Conservation (phyloP, 2,329 filamentous ascomycete genomes). For the Xylaria sp. region DNA sequence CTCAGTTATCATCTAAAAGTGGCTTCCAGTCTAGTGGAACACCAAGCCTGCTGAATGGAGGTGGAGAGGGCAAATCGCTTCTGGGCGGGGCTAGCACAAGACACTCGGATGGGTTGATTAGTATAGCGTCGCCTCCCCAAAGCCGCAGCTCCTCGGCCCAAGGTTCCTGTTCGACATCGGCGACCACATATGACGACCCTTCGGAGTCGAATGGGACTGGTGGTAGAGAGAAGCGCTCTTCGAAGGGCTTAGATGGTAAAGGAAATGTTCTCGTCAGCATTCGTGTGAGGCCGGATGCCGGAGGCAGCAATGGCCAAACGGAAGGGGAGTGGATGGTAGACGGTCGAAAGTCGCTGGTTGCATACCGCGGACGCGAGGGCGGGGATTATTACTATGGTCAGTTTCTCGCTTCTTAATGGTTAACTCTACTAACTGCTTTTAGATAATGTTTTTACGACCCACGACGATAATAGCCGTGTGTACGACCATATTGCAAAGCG, state of each 20-base stretch:
- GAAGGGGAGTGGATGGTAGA: slow-evolving; percentile 95
- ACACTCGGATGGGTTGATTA: slow-evolving; percentile 79
- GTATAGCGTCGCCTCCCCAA: slow-evolving; percentile 83
- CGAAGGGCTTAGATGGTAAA: slow-evolving; percentile 75
- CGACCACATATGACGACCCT: slow-evolving; percentile 86
- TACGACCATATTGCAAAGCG: slow-evolving; percentile 96
- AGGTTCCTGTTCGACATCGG: slow-evolving; percentile 90
- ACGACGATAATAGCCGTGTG: slow-evolving; percentile 93
- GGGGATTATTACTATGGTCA: slow-evolving; percentile 93
- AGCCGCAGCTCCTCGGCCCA: slow-evolving; percentile 93
- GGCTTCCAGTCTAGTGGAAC: slow-evolving; percentile 64
- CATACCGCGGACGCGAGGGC: slow-evolving; percentile 87
- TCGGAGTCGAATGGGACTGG: slow-evolving; percentile 63
- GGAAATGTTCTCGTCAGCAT: slow-evolving; percentile 98
- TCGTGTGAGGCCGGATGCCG: slow-evolving; percentile 85
- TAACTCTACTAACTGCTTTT: slow-evolving; percentile 25
- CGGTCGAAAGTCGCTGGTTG: slow-evolving; percentile 81
- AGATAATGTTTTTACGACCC: slow-evolving; percentile 97
- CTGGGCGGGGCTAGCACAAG: slow-evolving; percentile 68
- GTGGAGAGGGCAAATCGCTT: slow-evolving; percentile 80
- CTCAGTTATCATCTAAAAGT: slow-evolving; percentile 62
- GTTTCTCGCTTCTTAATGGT: slow-evolving; percentile 46
- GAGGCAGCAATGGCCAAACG: slow-evolving; percentile 66
- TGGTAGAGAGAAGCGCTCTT: slow-evolving; percentile 59
- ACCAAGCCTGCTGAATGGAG: slow-evolving; percentile 82